These are phyloP conservation scores for Nakazawaea ernobii DNA, from an alignment of 805 yeast species.

Conservation along the genomic window DNA sequence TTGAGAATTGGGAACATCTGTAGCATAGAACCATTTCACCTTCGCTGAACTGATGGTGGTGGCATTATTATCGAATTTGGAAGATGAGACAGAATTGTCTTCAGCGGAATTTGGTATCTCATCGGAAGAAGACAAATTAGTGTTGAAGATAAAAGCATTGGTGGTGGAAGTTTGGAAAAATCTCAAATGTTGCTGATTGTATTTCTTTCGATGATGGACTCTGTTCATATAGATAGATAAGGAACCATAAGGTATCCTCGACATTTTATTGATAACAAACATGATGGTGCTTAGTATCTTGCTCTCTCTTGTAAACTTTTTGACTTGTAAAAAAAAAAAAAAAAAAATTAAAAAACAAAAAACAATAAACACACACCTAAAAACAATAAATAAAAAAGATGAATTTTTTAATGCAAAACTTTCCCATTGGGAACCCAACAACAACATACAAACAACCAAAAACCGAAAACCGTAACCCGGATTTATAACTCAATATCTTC, in stretches of 20 bases:
- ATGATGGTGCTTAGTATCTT: not conserved
- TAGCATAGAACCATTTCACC: conserved; percentile 73
- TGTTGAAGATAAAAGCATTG: not conserved
- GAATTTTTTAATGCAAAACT: too few relatives aligned
- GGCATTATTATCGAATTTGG: too few relatives aligned
- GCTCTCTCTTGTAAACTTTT: too few relatives aligned
- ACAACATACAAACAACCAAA: not conserved
- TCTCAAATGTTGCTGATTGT: not conserved
- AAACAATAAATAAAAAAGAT: too few relatives aligned
- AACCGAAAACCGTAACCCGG: too few relatives aligned
- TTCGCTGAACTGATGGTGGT: not conserved
- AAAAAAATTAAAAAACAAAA: too few relatives aligned
- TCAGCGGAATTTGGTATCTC: too few relatives aligned
- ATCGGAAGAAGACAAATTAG: not conserved
- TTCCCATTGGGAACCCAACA: not conserved
- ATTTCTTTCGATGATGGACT: not conserved
- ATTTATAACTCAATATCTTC: not conserved
- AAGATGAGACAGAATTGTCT: too few relatives aligned
- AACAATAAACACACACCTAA: too few relatives aligned
- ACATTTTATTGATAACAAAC: not conserved
- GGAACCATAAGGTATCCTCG: conserved; percentile 2
- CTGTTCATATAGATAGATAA: not conserved
- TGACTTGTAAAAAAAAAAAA: too few relatives aligned
- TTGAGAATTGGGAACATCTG: conserved; percentile 66
- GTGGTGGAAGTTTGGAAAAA: not conserved